Percentiles rank a stretch among this genome's conserved stretches.
Evolutionary conservation across 306 rosid species (phyloP).

Genomic region (Sechiopsis laciniata): DNA sequence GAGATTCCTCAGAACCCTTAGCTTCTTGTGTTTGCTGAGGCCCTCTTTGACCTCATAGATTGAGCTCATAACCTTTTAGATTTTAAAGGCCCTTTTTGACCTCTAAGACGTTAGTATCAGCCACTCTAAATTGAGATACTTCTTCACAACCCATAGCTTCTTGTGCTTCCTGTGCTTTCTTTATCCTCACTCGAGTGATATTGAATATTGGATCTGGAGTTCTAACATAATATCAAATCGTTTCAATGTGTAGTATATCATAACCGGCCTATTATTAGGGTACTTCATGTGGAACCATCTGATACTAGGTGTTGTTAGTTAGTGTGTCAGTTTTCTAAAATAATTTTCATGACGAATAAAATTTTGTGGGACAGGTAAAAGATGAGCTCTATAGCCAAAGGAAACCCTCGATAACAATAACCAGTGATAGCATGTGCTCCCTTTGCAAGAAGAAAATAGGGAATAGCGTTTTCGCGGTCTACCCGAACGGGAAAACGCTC

Average conservation of each 20-base stretch:
- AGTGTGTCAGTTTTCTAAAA: neutral
- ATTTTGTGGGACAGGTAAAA: slow-evolving; percentile 52
- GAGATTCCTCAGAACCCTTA: too few relatives aligned
- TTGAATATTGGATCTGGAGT: neutral
- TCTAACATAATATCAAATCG: neutral
- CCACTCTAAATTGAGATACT: too few relatives aligned
- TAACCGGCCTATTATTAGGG: neutral
- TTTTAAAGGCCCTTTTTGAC: too few relatives aligned
- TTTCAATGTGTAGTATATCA: neutral
- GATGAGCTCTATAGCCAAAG: slow-evolving; percentile 76
- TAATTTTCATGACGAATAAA: neutral
- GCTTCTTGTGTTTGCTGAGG: too few relatives aligned
- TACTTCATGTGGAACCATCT: neutral
- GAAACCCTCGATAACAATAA: slow-evolving; percentile 64
- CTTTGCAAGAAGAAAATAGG: slow-evolving; percentile 95
- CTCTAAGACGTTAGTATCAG: too few relatives aligned
- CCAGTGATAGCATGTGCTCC: slow-evolving; percentile 87
- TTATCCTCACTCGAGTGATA: neutral
- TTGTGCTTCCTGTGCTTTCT: too few relatives aligned
- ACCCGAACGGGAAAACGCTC: slow-evolving; percentile 84
- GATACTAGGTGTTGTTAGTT: neutral
- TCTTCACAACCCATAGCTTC: neutral
- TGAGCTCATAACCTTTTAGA: too few relatives aligned
- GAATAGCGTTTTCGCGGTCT: slow-evolving; percentile 84
- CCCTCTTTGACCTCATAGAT: too few relatives aligned